These are phyloP conservation scores for Calvatia gigantea DNA, from an alignment of 768 basidiomycete genomes.

Conservation along the genomic window DNA sequence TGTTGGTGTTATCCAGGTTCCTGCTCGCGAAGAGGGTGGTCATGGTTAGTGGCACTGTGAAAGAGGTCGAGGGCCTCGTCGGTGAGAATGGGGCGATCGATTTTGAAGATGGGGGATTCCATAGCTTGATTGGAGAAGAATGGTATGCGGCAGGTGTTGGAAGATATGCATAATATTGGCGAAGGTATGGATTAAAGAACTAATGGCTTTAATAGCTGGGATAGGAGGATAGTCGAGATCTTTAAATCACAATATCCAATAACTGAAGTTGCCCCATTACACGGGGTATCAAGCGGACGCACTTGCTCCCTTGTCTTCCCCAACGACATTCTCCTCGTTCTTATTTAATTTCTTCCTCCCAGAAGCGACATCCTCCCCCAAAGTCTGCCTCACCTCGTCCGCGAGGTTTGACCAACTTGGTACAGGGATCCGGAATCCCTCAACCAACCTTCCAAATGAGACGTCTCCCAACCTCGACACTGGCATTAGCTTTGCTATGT, in stretches of 20 bases:
- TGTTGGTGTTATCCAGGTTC: conserved; percentile 76
- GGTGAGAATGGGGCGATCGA: conserved; percentile 65
- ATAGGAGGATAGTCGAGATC: too few relatives aligned
- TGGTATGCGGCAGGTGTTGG: conserved; percentile 60
- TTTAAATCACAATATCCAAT: too few relatives aligned
- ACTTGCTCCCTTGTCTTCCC: background rate
- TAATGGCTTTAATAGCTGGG: too few relatives aligned
- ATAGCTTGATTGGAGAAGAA: conserved; percentile 78
- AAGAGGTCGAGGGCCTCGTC: conserved; percentile 74
- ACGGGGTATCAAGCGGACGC: background rate
- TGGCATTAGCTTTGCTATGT: conserved; percentile 44
- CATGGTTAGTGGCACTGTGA: conserved; percentile 66
- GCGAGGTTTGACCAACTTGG: conserved; percentile 17
- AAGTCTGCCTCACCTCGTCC: conserved; percentile 8
- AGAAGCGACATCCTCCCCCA: background rate
- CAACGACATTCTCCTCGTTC: background rate
- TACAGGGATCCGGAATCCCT: conserved; percentile 51
- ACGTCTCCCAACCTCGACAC: conserved; percentile 53
- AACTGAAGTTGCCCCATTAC: too few relatives aligned
- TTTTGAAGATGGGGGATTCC: conserved; percentile 83
- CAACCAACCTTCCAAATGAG: conserved; percentile 35
- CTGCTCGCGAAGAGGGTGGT: conserved; percentile 86
- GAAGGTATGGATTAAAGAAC: conserved; percentile 62
- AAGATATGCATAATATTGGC: conserved; percentile 75
- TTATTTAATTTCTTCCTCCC: background rate